phyloP scores from a whole-genome alignment of 106 monocot genomes.

The Posidonia australis region DNA sequence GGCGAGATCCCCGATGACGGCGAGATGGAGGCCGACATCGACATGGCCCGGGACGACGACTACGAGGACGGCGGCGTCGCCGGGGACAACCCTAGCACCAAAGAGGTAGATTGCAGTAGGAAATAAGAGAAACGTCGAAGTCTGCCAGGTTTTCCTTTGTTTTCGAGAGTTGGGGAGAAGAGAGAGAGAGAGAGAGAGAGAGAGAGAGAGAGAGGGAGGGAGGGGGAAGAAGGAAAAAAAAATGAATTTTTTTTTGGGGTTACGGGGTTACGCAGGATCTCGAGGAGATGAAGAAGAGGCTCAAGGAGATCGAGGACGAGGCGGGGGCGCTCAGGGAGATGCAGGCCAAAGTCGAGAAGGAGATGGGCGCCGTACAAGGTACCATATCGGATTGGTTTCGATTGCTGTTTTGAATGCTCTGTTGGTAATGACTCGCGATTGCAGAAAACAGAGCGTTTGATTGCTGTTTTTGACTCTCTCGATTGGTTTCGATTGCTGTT shows the following conservation, averaged over 20 bases:
- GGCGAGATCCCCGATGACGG: slow-evolving; percentile 17
- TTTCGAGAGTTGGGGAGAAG: neutral
- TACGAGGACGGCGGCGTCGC: neutral
- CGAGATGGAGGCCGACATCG: slow-evolving; percentile 19
- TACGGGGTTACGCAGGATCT: slow-evolving; percentile 21
- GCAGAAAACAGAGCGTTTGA: no score
- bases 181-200: neutral
- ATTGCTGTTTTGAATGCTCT: no score
- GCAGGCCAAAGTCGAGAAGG: slow-evolving; percentile 75
- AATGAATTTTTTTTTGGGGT: slow-evolving; percentile 4
- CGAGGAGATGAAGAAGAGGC: slow-evolving; percentile 52
- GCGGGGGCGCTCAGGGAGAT: slow-evolving; percentile 53
- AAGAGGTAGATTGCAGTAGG: slow-evolving; percentile 5
- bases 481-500: no score
- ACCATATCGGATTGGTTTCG: neutral
- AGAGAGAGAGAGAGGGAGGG: neutral
- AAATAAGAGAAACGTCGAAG: neutral
- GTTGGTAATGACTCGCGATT: no score
- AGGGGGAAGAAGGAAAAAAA: neutral
- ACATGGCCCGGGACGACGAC: neutral
- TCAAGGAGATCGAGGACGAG: slow-evolving; percentile 76
- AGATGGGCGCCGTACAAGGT: slow-evolving; percentile 61
- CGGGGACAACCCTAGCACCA: slow-evolving; percentile 1
- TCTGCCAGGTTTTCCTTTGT: neutral
- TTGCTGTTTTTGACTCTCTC: no score